phyloP scores from a whole-genome alignment of 805 yeast genomes.

The Suhomyces sp. region DNA sequence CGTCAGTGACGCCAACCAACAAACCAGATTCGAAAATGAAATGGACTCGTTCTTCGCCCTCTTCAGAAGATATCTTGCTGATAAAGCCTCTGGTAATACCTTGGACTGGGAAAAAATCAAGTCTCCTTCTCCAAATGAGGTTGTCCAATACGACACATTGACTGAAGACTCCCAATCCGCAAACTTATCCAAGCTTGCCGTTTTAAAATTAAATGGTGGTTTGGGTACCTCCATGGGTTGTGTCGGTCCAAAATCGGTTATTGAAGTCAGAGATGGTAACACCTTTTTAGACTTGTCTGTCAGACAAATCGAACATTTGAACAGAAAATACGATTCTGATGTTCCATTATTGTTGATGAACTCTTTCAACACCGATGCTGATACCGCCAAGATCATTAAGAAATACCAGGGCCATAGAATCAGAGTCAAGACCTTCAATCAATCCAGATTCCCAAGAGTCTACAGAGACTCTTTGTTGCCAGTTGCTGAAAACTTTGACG shows the following conservation, averaged over 20 bases:
- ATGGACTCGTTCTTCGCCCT: conserved; percentile 93
- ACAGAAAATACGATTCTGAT: conserved; percentile 84
- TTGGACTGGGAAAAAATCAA: conserved; percentile 95
- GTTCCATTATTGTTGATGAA: conserved; percentile 97
- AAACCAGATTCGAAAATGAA: conserved; percentile 73
- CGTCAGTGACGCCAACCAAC: conserved; percentile 51
- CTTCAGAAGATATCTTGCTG: conserved; percentile 87
- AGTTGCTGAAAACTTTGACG: conserved; percentile 76
- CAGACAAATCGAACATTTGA: conserved; percentile 93
- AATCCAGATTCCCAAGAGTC: conserved; percentile 96
- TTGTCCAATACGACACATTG: conserved; percentile 69
- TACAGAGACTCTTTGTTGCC: conserved; percentile 95
- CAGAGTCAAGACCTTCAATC: conserved; percentile 93
- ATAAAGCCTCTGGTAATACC: conserved; percentile 81
- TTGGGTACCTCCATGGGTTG: conserved; percentile 99
- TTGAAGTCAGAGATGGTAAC: conserved; percentile 98
- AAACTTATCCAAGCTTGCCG: conserved; percentile 82
- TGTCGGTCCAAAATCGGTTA: conserved; percentile 97
- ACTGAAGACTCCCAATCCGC: conserved; percentile 29
- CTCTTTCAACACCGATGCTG: conserved; percentile 96
- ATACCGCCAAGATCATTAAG: conserved; percentile 91
- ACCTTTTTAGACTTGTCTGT: conserved; percentile 93
- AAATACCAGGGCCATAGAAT: conserved; percentile 96
- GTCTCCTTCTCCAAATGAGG: conserved; percentile 88
- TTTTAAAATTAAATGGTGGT: conserved; percentile 95